Conservation (phyloP, 768 basidiomycete genomes). For the Cyathus striatus region DNA sequence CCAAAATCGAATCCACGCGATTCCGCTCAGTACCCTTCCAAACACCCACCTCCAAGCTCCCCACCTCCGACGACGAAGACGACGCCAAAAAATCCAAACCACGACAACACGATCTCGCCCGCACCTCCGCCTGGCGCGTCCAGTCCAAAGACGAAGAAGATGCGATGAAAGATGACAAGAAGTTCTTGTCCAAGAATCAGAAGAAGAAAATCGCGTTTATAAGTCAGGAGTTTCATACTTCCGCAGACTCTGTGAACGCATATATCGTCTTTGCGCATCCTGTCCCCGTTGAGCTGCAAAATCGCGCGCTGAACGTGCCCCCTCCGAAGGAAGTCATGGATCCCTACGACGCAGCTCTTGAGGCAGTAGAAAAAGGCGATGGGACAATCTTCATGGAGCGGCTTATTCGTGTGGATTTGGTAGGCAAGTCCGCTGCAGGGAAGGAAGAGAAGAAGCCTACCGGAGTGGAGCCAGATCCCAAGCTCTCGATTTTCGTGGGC, state of each 20-base stretch:
- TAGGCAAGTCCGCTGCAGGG: constrained; percentile 24
- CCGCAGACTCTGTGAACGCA: constrained; percentile 73
- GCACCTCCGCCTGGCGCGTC: constrained; percentile 55
- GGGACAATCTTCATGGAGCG: constrained; percentile 72
- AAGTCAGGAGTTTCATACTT: constrained; percentile 82
- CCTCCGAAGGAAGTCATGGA: constrained; percentile 46
- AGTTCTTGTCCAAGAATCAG: constrained; percentile 72
- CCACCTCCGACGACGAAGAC: constrained; percentile 31
- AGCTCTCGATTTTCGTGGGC: constrained; percentile 84
- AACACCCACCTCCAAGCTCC: constrained; percentile 65
- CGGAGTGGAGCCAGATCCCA: constrained; percentile 56
- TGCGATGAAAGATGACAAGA: constrained; percentile 46
- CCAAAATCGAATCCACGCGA: constrained; percentile 88
- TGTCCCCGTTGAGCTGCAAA: constrained; percentile 24
- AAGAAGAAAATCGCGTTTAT: constrained; percentile 96
- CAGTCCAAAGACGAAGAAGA: constrained; percentile 38
- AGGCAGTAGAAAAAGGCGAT: constrained; percentile 57
- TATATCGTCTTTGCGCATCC: constrained; percentile 90
- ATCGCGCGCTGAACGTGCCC: constrained; percentile 45
- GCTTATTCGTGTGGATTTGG: constrained; percentile 74
- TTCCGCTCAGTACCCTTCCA: constrained; percentile 94
- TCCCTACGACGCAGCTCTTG: constrained; percentile 65
- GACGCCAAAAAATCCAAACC: constrained; percentile 23
- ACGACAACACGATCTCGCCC: constrained; percentile 51
- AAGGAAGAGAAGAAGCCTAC: constrained; percentile 13